Evolutionary conservation across 352 stramenopile species (phyloP), one percentile per base, ranked within the genome.

Genomic region (Aphanomyces cochlioides): DNA sequence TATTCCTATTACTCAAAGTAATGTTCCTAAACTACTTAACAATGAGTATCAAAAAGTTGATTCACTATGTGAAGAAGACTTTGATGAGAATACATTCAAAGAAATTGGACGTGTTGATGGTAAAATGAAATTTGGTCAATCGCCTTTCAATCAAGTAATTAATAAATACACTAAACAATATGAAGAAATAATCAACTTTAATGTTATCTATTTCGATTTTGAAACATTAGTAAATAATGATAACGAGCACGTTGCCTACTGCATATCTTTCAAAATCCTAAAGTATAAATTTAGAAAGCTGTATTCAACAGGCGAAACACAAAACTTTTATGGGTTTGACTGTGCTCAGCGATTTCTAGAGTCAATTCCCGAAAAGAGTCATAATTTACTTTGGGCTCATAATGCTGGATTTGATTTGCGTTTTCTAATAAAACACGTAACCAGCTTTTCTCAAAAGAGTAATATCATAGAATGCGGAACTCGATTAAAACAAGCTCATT

Each of bases 321-420:
- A 56, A 59, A 39, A 67, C 45, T 61, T 67, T n/a, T 73, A 67
- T 73, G 67, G 56, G 12, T 73, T 73, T 43, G 38, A 67, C 15
- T 73, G 67, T 58, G 56, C 34, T 56, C 28, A 73, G 41, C 19
- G 64, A 61, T 67, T 73, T 34, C 34, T 73, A 13, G 47, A 63
- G 19, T 28, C 45, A 45, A 41, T 73, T 61, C 67, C 67, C 37
- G 12, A 61, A 57, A 61, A 73, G 28, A 63, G 43, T 45, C 19
- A 54, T 37, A 67, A 67, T 54, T 41, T 73, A 36, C 41, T 73
- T 8, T 73, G 67, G 67, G 67, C 67, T 39, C 47, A 73, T 39
- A 73, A 73, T 67, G 56, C 57, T 67, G 67, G 67, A 59, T 73
- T 73, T 61, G 67, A 73, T 60, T 50, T 38, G 48, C 28, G 67